These are phyloP conservation scores for Termitomyces sp. DNA, from an alignment of 768 basidiomycete species.

Conservation along the genomic window DNA sequence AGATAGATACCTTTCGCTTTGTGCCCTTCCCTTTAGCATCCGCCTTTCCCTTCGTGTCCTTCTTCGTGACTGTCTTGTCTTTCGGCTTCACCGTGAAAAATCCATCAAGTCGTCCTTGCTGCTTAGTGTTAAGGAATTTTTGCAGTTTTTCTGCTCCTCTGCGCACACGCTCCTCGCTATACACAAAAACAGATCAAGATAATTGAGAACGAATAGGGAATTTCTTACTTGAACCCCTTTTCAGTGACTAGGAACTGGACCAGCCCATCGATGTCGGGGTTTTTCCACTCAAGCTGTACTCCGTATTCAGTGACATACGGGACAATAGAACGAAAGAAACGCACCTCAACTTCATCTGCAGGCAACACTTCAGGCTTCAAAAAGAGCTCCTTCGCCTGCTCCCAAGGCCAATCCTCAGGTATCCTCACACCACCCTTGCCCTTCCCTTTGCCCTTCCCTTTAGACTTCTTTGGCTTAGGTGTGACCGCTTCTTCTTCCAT, in stretches of 20 bases:
- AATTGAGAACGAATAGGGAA: background rate
- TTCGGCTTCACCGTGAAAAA: conserved; percentile 83
- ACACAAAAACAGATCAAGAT: conserved; percentile 2
- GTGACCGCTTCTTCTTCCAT: conserved; percentile 24
- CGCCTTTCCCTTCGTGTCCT: conserved; percentile 34
- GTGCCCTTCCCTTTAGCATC: conserved; percentile 37
- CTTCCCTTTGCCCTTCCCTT: conserved; percentile 52
- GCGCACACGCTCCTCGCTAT: conserved; percentile 95
- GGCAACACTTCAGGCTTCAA: conserved; percentile 86
- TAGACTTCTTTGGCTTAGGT: conserved; percentile 35
- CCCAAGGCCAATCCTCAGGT: conserved; percentile 97
- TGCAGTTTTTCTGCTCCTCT: conserved; percentile 92
- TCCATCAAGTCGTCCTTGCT: conserved; percentile 93
- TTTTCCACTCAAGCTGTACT: conserved; percentile 86
- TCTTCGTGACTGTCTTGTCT: conserved; percentile 35
- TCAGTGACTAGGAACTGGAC: conserved; percentile 91
- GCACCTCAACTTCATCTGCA: conserved; percentile 80
- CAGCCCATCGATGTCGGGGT: conserved; percentile 89
- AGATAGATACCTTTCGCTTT: conserved; percentile 46
- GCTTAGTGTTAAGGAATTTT: conserved; percentile 84
- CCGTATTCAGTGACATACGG: background rate
- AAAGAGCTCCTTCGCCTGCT: conserved; percentile 90
- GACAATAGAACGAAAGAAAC: background rate
- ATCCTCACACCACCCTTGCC: conserved; percentile 76
- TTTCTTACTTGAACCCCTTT: conserved; percentile 89